Conservation (phyloP, 2,329 filamentous ascomycete species). For the Immersiporthe knoxdaviesiana region DNA sequence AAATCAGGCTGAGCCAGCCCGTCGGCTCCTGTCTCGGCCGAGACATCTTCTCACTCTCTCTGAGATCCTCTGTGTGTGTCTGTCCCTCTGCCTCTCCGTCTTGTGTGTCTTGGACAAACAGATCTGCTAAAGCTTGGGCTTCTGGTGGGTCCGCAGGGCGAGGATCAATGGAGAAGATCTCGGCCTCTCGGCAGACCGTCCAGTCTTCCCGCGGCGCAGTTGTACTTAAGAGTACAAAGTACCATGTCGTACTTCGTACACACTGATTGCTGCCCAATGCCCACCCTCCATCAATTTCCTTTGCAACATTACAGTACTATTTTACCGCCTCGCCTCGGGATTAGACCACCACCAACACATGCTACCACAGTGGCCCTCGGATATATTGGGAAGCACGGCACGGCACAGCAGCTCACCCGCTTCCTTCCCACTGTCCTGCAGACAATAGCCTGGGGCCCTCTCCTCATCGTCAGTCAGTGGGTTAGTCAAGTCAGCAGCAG, state of each 20-base stretch:
- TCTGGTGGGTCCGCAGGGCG: neutral
- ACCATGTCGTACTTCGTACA: neutral
- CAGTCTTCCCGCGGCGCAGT: neutral
- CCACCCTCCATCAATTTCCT: neutral
- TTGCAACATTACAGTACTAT: neutral
- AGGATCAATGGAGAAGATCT: constrained; percentile 1
- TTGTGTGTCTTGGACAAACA: neutral
- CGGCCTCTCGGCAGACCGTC: neutral
- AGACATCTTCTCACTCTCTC: neutral
- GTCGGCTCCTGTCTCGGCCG: neutral
- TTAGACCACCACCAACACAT: no score
- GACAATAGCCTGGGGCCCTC: neutral
- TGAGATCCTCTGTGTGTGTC: no score
- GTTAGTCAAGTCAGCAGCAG: neutral
- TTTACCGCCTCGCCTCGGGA: neutral
- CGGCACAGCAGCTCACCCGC: neutral
- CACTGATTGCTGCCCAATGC: neutral
- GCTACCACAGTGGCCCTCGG: no score
- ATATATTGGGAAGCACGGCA: neutral
- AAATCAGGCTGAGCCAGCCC: neutral
- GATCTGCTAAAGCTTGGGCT: neutral
- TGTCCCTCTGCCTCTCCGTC: neutral
- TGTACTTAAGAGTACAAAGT: no score
- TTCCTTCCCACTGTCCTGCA: neutral
- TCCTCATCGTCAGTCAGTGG: neutral